Base-by-base conservation (phyloP, 352 stramenopile genomes). In the Phytophthora cactorum region DNA sequence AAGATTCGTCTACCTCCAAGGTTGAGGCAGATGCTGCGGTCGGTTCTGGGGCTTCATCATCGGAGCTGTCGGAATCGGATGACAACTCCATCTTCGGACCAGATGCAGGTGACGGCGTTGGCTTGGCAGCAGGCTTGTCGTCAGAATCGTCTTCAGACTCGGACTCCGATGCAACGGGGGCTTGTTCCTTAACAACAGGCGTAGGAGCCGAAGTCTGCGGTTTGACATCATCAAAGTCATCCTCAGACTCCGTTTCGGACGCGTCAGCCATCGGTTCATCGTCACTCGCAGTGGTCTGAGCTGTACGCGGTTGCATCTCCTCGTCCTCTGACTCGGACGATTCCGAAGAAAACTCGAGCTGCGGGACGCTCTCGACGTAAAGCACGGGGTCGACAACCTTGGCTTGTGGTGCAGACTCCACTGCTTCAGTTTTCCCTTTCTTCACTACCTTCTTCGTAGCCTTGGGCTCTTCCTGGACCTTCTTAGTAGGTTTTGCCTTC, bases 341-440 rank as follows among this genome's bases (percentile, higher is more conserved):
- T 6, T 74, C 67, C 3, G 68, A 75, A 22, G 82, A 82, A 46
- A 93, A 62, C 2, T 86, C 74, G 49, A 84, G 78, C 60, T 82
- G 72, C 22, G 84, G 84, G 0, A 90, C 72, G 27, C 81, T 91
- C 38, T 90, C 76, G 9, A 89, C 69, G 44, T 89, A 90, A 38
- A 61, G 4, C 5, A 73, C 64, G 5, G 60, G 58, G 1, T 66
- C 36, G 3, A 31, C 22, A 3, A 50, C 17, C 49, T 63, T 67
- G 17, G 53, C 29, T 46, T 76, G 53, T 8, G 58, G 39, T 31
- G 52, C 36, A 43, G 43, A 10, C 11, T 62, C 34, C 36, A 28
- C 52, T 22, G n/a, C 28, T 46, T 28, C 3, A 11, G 22, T 17
- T 31, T 57, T 28, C 27, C 29, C 17, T 28, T 32, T 58, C 28